These are phyloP conservation scores for Baeospora myosura DNA, from an alignment of 1,284 basidiomycete species.

Conservation along the genomic window DNA sequence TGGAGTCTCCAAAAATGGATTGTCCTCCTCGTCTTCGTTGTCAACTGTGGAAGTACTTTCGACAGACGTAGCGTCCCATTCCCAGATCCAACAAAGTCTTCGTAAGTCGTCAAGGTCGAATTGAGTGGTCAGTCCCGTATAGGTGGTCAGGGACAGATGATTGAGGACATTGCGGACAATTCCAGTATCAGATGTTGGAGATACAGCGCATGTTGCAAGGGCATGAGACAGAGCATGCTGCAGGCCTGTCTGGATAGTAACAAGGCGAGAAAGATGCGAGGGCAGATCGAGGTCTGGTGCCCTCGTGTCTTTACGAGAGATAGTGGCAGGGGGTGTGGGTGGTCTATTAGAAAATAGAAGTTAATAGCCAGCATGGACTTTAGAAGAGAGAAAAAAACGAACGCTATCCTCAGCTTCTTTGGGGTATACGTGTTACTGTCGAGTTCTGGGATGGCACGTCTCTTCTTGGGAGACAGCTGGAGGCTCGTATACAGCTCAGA, in stretches of 20 bases:
- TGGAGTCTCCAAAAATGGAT: conserved; percentile 57
- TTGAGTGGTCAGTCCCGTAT: conserved; percentile 54
- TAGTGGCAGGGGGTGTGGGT: conserved; percentile 47
- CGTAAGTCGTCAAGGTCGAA: conserved; percentile 61
- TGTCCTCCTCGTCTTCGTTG: conserved; percentile 47
- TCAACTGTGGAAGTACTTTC: background rate
- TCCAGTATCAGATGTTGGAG: conserved; percentile 69
- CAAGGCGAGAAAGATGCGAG: conserved; percentile 50
- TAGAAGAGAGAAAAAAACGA: conserved; percentile 20
- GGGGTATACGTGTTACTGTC: conserved; percentile 54
- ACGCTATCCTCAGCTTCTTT: conserved; percentile 58
- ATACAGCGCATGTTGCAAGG: conserved; percentile 69
- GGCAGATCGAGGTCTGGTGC: conserved; percentile 37
- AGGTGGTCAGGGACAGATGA: conserved; percentile 62
- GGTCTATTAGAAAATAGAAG: conserved; percentile 30
- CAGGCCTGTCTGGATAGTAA: conserved; percentile 55
- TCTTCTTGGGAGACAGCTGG: conserved; percentile 66
- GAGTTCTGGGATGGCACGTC: conserved; percentile 40
- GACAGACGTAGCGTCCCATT: conserved; percentile 55
- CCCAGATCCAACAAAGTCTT: conserved; percentile 81
- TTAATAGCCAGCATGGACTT: background rate
- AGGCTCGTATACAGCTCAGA: conserved; percentile 55
- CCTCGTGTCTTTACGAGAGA: conserved; percentile 24
- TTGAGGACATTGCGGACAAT: conserved; percentile 72
- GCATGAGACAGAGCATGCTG: conserved; percentile 77